Conservation (phyloP, 371 early-diverging fungal genomes). For the Entomophthora muscae region DNA sequence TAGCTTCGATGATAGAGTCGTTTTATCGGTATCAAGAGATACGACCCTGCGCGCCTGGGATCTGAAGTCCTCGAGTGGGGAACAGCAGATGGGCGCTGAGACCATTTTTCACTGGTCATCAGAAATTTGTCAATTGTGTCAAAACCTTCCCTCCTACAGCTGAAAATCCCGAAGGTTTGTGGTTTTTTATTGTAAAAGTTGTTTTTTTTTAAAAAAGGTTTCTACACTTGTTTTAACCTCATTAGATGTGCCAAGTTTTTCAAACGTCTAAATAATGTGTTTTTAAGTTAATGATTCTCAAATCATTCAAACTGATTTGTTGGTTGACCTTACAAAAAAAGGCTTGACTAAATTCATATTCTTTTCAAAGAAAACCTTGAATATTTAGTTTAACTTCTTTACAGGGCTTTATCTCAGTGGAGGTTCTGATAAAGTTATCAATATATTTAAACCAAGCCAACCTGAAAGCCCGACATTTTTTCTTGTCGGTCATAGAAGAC, state of each 20-base stretch:
- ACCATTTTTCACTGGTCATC: neutral
- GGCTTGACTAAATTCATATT: too few relatives aligned
- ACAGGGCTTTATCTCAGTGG: neutral
- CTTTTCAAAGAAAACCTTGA: too few relatives aligned
- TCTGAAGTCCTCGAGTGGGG: neutral
- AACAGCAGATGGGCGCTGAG: too few relatives aligned
- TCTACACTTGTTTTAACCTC: too few relatives aligned
- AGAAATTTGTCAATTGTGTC: neutral
- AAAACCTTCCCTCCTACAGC: neutral
- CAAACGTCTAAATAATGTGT: too few relatives aligned
- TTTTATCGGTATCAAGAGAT: neutral
- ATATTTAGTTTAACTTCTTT: neutral
- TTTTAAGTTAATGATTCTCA: too few relatives aligned
- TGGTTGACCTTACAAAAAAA: too few relatives aligned
- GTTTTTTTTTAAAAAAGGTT: too few relatives aligned
- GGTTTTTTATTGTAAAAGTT: too few relatives aligned
- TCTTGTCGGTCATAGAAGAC: slow-evolving; percentile 57
- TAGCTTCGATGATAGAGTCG: neutral
- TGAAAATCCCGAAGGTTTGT: neutral
- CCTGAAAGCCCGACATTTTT: neutral
- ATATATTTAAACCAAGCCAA: neutral
- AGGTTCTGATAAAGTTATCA: neutral
- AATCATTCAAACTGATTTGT: too few relatives aligned
- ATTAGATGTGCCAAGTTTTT: too few relatives aligned
- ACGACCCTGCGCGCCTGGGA: neutral